These are phyloP conservation scores for Saccharomycopsis fermentans DNA, from an alignment of 805 yeast genomes.

Conservation along the genomic window DNA sequence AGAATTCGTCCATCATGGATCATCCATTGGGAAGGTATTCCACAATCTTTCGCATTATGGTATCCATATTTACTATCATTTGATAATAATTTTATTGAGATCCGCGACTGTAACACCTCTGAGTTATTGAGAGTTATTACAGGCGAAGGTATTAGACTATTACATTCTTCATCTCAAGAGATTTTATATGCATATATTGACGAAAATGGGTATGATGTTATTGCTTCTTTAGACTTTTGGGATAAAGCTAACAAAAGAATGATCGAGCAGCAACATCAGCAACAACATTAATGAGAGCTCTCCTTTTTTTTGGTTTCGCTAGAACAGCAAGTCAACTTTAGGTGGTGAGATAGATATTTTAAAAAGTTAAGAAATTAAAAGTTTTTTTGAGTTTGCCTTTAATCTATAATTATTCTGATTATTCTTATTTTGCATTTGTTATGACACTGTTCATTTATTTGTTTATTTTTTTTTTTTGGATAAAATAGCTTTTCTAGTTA, in stretches of 20 bases:
- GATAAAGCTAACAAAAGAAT: conserved; percentile 26
- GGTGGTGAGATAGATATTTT: no score
- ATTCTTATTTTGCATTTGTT: neutral
- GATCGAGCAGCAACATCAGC: neutral
- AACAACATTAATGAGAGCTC: neutral
- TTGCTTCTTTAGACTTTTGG: conserved; percentile 90
- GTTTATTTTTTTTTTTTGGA: neutral
- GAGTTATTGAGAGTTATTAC: conserved; percentile 79
- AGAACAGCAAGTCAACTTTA: no score
- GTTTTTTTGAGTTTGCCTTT: no score
- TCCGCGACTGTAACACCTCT: conserved; percentile 81
- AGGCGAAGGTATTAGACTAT: conserved; percentile 83
- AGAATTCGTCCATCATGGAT: conserved; percentile 89
- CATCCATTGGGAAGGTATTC: conserved; percentile 93
- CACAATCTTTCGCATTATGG: conserved; percentile 85
- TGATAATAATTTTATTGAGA: conserved; percentile 83
- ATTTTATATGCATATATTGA: conserved; percentile 87
- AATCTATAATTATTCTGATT: no score
- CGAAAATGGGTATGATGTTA: conserved; percentile 83
- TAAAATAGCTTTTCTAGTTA: neutral
- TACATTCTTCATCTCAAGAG: conserved; percentile 88
- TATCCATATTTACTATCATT: conserved; percentile 90
- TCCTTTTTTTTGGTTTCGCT: no score
- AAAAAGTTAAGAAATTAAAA: no score
- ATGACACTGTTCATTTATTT: no score